These are phyloP conservation scores for Backusella sp. DNA, from an alignment of 192 early-diverging fungal genomes.

Conservation along the genomic window DNA sequence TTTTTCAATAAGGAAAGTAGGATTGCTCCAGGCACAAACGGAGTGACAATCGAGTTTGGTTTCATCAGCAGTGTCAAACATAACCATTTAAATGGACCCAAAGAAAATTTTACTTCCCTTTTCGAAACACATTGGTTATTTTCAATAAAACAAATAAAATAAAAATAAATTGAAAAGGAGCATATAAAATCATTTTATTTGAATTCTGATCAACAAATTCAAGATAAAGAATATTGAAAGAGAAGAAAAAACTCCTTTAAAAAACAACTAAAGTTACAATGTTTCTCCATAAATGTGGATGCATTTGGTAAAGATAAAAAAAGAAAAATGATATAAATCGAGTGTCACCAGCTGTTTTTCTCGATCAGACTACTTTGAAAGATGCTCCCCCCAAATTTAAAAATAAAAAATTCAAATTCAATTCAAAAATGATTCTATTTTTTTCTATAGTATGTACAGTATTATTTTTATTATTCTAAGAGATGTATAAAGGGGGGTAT, in stretches of 20 bases:
- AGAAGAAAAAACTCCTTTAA: neutral
- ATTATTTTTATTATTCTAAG: neutral
- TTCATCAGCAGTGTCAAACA: no score
- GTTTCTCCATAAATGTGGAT: conserved; percentile 4
- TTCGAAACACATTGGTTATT: no score
- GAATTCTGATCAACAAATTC: no score
- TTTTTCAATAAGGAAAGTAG: no score
- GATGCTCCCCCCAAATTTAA: neutral
- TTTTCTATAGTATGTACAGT: neutral
- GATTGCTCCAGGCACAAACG: no score
- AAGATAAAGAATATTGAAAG: neutral
- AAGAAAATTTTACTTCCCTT: no score
- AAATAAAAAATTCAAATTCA: neutral
- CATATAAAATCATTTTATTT: no score
- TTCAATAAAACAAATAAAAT: no score
- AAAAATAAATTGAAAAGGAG: no score
- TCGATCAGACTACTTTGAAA: neutral
- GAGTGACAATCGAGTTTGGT: no score
- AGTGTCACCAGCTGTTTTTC: neutral
- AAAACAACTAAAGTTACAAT: neutral
- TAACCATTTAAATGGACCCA: no score
- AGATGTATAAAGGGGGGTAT: neutral
- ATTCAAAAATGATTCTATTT: neutral
- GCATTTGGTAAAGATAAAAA: neutral
- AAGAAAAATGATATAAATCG: neutral